Evolutionary conservation across 2,329 filamentous ascomycete genomes (phyloP).

Genomic region (Colletotrichum incanum): DNA sequence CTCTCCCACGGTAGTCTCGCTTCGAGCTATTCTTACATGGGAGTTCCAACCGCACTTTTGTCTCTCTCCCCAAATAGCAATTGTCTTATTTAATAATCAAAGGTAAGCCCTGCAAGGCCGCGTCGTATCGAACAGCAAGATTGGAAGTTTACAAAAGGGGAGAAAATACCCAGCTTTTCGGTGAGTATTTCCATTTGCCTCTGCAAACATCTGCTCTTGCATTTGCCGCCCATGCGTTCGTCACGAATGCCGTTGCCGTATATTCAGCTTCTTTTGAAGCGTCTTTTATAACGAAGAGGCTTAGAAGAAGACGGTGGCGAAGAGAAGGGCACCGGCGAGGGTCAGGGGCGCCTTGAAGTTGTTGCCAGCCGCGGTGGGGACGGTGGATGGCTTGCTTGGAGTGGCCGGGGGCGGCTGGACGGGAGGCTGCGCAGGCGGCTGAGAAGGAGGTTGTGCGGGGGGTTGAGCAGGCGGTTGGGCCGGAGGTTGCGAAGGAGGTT

Average conservation of each 20-base stretch:
- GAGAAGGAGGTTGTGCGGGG: constrained; percentile 1
- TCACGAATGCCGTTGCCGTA: no score
- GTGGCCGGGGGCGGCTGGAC: constrained; percentile 6
- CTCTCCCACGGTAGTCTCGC: background rate
- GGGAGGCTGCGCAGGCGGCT: constrained; percentile 19
- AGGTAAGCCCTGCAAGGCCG: background rate
- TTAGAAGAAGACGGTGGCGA: constrained; percentile 34
- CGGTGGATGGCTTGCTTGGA: constrained; percentile 15
- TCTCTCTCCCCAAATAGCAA: background rate
- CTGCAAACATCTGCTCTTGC: background rate
- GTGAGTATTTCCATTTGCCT: background rate
- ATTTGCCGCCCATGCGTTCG: background rate
- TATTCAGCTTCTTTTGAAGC: no score
- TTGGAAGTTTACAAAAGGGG: background rate
- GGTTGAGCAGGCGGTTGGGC: constrained; percentile 6
- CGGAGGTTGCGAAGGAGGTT: background rate
- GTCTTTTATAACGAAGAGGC: background rate
- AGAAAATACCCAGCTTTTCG: background rate
- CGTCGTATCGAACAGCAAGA: background rate
- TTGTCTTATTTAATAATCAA: background rate
- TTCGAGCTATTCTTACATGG: background rate
- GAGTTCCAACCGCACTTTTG: background rate
- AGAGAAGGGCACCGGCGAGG: constrained; percentile 18
- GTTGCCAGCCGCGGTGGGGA: constrained; percentile 32
- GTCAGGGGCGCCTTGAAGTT: constrained; percentile 28